Base-by-base conservation (phyloP, 805 yeast genomes). In the Schwanniomyces polymorphus region DNA sequence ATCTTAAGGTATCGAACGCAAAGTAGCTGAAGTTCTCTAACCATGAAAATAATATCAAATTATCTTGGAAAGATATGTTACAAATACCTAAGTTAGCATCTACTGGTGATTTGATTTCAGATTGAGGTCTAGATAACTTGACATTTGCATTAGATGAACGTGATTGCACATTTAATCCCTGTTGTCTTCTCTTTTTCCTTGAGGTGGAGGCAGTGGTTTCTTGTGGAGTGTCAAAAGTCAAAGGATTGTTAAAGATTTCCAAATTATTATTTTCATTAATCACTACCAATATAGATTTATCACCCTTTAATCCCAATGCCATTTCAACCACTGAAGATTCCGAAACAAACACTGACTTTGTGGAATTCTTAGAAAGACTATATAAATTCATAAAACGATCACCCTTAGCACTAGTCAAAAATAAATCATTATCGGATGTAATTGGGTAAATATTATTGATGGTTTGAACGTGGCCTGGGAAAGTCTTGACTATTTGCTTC, bases 381-480 rank as follows among this genome's bases (percentile, higher is more conserved):
- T 86, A 84, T 31, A 87, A 70, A 61, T 89, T 89, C 54, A 91
- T 76, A 63, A 88, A 90, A 55, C 97, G 78, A 64, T 91, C 98
- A 50, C 84, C 85, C 29, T 72, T 72, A 1, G 97, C 95, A 43
- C 86, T 78, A 1, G 94, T 84, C 38, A 88, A 64, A 55, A 90
- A 81, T 40, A 68, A 70, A 41, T 78, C 77, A 7, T 66, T 63
- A 28, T 64, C 59, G 7, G 58, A 50, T 16, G 63, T 50, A 5
- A 75, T 59, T 5, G 76, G 67, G 31, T 76, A 47, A 9, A 85
- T 65, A 10, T 81, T 65, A 55, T 73, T 75, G 35, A 89, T 77
- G 4, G 90, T 85, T 16, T 87, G 78, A 27, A 88, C 80, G 60
- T 89, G 95, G 25, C 92, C 95, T 1, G 95, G 90, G 60, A 80